Conservation (phyloP, 345 rosid genomes). For the Brassica napus region DNA sequence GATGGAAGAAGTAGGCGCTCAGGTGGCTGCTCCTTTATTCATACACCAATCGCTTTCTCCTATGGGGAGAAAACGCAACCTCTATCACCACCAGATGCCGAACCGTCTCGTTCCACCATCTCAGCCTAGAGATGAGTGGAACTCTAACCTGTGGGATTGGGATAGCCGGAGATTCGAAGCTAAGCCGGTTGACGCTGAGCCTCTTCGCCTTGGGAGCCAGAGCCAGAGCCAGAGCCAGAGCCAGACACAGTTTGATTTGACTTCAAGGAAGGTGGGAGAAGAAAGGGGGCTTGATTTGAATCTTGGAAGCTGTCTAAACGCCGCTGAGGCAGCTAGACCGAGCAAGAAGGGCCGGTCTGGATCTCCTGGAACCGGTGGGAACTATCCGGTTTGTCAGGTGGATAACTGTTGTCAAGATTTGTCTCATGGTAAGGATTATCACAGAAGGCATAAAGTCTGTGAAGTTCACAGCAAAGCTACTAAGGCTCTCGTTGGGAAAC, state of each 20-base stretch:
- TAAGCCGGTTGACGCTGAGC: constrained; percentile 51
- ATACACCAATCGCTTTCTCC: constrained; percentile 57
- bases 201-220: constrained; percentile 41
- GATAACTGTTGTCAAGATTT: constrained; percentile 79
- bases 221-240: neutral
- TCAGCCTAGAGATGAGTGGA: constrained; percentile 59
- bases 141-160: constrained; percentile 78
- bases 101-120: constrained; percentile 28
- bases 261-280: constrained; percentile 42
- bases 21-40: constrained; percentile 62
- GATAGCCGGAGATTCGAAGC: constrained; percentile 68
- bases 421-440: constrained; percentile 82
- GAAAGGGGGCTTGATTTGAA: constrained; percentile 65
- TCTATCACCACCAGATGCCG: constrained; percentile 47
- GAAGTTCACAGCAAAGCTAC: constrained; percentile 82
- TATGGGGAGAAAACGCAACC: constrained; percentile 68
- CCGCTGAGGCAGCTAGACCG: constrained; percentile 50
- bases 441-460: constrained; percentile 90
- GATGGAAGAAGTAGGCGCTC: constrained; percentile 85
- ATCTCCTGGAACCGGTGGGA: constrained; percentile 56
- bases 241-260: constrained; percentile 25
- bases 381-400: constrained; percentile 84
- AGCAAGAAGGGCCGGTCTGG: constrained; percentile 73
- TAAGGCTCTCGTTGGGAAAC: constrained; percentile 74
- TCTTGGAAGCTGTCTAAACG: constrained; percentile 56